Base-by-base conservation (phyloP, 208 protist genomes). In the Trypanosoma caninum region DNA sequence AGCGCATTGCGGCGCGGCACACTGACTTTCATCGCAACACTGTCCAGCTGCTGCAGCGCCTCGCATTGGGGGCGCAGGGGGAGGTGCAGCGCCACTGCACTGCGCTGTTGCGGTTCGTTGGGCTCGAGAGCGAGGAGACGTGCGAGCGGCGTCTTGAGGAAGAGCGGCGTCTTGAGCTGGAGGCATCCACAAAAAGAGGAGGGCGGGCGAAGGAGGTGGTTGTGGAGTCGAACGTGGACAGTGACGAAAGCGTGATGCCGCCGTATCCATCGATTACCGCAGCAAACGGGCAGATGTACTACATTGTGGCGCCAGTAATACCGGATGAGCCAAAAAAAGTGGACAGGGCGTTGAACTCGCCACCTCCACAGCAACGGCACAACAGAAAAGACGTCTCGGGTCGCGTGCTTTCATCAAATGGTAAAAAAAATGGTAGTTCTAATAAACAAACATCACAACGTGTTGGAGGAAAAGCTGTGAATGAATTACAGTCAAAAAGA, bases 1-100 rank as follows among this genome's bases (percentile, higher is more conserved):
- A 91, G 33, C 53, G 67, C 28, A 89, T 94, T 50, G 72, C 78
- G 7, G 65, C 65, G 20, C 51, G 55, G 31, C 75, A 94, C 71
- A 78, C 63, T n/a, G 48, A 65, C 23, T 81, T 80, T 74, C 78
- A 87, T 52, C 72, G 78, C 2, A 46, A 72, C 27, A 80, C 76
- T 38, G 62, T 84, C 28, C 27, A 38, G 44, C 64, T 68, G 25
- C 55, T 90, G 30, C 52, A 47, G 14, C 30, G 25, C 1, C 41
- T 84, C 2, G 51, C 51, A 14, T 33, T 47, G 2, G 66, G 66
- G 10, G 74, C 75, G 10, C 27, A 59, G 37, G 50, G 4, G 20
- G 52, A 72, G 57, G 53, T 69, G 27, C 55, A 42, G 23, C 41
- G 28, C 47, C 56, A 72, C 8, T 79, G 67, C 56, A 28, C 37